Evolutionary conservation across 1,139 yeast genomes (phyloP), one percentile per base, ranked within the genome.

Genomic region (Kodamaea fungicola): DNA sequence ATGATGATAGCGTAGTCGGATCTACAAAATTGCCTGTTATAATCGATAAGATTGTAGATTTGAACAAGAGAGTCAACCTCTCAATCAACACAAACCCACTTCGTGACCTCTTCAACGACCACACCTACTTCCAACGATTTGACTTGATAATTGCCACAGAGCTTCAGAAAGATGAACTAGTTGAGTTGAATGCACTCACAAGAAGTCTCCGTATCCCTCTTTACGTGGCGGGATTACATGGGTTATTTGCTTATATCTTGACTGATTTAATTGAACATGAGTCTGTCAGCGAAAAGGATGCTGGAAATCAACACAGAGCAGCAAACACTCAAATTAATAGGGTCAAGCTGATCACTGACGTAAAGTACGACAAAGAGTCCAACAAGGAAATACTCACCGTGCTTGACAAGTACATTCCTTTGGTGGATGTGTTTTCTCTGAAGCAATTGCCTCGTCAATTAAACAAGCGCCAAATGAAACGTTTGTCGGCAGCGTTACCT

Each of bases 131-230:
- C 47, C 51, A 63, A n/a, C 56, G 68, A 29, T 89, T 83, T 57
- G 87, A 84, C 51, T 61, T 90, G 38, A 73, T 90, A 2, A 78
- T 92, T 8, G 90, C 83, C 1, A 84, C 96, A 0, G 95, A 87
- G 43, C 55, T 84, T 22, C 47, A 54, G 6, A 70, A 71, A 34
- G 34, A 46, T 0, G 72, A 78, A 28, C 60, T 78, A 8, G 39
- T 63, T 7, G 43, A 52, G 12, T 49, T 83, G 27, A 86, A 88
- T 53, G 50, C 52, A 0, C 58, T 71, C 21, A 72, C 90, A 2
- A 73, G 97, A 47, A 40, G 53, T 2, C 62, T 71, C 22, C 66
- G 67, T 24, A 74, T 81, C 25, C 87, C 95, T 2, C 66, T 92
- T 30, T 88, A 86, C 55, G 72, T 77, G 4, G 64, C 87, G 0